Conservation (phyloP, 1,284 basidiomycete species). For the Amylostereum chailletii region DNA sequence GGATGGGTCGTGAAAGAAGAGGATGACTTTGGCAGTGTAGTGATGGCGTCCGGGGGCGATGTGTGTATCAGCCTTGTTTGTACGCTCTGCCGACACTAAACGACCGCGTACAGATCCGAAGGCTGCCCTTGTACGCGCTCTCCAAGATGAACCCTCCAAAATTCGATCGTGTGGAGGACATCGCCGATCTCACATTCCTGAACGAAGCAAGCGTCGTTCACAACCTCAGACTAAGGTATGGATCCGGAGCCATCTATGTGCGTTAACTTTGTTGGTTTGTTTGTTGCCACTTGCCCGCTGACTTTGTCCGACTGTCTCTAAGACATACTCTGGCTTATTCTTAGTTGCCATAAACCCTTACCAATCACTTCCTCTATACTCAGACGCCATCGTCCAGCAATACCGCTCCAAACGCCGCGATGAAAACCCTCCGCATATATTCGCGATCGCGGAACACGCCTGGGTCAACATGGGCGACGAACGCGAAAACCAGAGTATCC, state of each 20-base stretch:
- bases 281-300: background rate
- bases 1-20: conserved; percentile 87
- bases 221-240: conserved; percentile 88
- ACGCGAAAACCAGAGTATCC: conserved; percentile 94
- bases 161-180: conserved; percentile 97
- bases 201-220: conserved; percentile 99
- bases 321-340: conserved; percentile 96
- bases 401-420: conserved; percentile 90
- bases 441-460: conserved; percentile 93
- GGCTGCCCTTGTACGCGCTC: conserved; percentile 67
- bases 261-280: conserved; percentile 25
- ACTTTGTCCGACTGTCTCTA: conserved; percentile 11
- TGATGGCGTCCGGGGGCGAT: conserved; percentile 74
- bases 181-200: conserved; percentile 95
- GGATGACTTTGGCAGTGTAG: conserved; percentile 69
- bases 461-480: conserved; percentile 99
- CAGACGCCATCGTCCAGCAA: conserved; percentile 85
- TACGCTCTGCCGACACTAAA: background rate
- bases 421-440: conserved; percentile 96
- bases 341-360: conserved; percentile 99
- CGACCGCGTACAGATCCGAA: conserved; percentile 47
- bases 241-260: conserved; percentile 92
- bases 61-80: conserved; percentile 28
- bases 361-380: conserved; percentile 87
- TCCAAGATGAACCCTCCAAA: conserved; percentile 98